Evolutionary conservation across 2,329 filamentous ascomycete species (phyloP).

Genomic region (Onygenales sp.): DNA sequence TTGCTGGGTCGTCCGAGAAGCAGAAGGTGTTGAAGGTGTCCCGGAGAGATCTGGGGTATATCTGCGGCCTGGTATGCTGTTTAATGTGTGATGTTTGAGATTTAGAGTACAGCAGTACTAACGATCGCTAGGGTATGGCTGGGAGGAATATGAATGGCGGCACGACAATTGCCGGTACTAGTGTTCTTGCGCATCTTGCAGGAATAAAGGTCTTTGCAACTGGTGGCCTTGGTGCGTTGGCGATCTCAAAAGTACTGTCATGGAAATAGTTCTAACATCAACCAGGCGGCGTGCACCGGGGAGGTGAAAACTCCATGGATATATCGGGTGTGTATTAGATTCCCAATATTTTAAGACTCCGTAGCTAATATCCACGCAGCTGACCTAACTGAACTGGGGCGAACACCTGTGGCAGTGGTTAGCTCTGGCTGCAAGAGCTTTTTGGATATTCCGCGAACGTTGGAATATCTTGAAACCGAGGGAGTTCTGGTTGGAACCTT

Average conservation of each 20-base stretch:
- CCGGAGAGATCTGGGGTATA: slow-evolving; percentile 72
- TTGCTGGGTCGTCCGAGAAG: slow-evolving; percentile 56
- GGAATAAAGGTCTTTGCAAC: slow-evolving; percentile 92
- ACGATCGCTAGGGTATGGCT: slow-evolving; percentile 46
- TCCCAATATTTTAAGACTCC: neutral
- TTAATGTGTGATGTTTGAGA: neutral
- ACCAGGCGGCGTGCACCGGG: slow-evolving; percentile 74
- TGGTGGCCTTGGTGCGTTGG: slow-evolving; percentile 59
- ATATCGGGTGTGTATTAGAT: slow-evolving; percentile 50
- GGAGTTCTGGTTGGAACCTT: slow-evolving; percentile 80
- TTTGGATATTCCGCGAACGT: slow-evolving; percentile 77
- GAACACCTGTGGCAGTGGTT: slow-evolving; percentile 79
- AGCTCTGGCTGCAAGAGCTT: slow-evolving; percentile 94
- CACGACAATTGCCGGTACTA: slow-evolving; percentile 88
- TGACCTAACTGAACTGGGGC: slow-evolving; percentile 85
- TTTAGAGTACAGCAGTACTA: neutral
- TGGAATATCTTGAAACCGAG: slow-evolving; percentile 68
- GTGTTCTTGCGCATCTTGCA: slow-evolving; percentile 75
- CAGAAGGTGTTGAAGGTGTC: slow-evolving; percentile 71
- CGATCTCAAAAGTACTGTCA: too few relatives aligned
- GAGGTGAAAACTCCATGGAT: slow-evolving; percentile 78
- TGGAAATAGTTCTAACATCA: slow-evolving; percentile 8
- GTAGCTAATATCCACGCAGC: slow-evolving; percentile 37
- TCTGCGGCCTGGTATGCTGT: slow-evolving; percentile 60
- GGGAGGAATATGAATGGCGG: slow-evolving; percentile 71